Evolutionary conservation across 2,329 filamentous ascomycete genomes (phyloP).

Genomic region (Aspergillus ibericus): DNA sequence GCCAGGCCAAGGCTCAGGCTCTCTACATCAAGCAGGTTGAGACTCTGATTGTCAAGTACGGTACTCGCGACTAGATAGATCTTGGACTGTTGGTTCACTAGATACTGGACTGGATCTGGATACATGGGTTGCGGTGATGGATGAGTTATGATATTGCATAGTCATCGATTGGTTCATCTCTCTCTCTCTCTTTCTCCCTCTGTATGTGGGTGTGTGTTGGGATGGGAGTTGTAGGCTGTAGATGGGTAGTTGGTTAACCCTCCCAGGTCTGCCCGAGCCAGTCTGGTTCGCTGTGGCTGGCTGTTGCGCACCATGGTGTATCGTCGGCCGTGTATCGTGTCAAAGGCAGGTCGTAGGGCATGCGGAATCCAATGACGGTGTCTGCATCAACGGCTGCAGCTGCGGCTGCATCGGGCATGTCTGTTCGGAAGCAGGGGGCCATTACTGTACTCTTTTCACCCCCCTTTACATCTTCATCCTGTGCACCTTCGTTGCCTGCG

Average conservation of each 20-base stretch:
- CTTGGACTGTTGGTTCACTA: no score
- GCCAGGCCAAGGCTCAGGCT: slow-evolving; percentile 68
- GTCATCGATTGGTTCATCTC: neutral
- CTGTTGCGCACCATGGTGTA: slow-evolving; percentile 73
- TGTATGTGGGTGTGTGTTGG: neutral
- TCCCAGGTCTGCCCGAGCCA: slow-evolving; percentile 52
- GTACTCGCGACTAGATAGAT: slow-evolving; percentile 30
- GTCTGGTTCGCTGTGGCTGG: slow-evolving; percentile 58
- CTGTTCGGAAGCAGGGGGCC: slow-evolving; percentile 66
- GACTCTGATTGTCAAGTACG: slow-evolving; percentile 67
- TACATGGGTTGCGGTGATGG: no score
- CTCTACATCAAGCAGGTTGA: slow-evolving; percentile 74
- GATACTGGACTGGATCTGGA: no score
- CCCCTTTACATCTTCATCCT: neutral
- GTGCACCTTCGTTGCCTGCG: slow-evolving; percentile 10
- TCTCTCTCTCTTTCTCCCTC: no score
- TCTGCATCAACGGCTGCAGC: slow-evolving; percentile 4
- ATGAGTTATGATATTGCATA: neutral
- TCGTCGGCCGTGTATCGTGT: slow-evolving; percentile 64
- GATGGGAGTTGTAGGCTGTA: neutral
- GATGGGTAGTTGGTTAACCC: neutral
- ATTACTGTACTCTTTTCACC: slow-evolving; percentile 51
- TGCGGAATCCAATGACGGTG: slow-evolving; percentile 62
- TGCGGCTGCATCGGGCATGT: slow-evolving; percentile 48
- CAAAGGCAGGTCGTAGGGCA: slow-evolving; percentile 81